Evolutionary conservation across 2,329 filamentous ascomycete genomes (phyloP).

Genomic region (Rutstroemia sp.): DNA sequence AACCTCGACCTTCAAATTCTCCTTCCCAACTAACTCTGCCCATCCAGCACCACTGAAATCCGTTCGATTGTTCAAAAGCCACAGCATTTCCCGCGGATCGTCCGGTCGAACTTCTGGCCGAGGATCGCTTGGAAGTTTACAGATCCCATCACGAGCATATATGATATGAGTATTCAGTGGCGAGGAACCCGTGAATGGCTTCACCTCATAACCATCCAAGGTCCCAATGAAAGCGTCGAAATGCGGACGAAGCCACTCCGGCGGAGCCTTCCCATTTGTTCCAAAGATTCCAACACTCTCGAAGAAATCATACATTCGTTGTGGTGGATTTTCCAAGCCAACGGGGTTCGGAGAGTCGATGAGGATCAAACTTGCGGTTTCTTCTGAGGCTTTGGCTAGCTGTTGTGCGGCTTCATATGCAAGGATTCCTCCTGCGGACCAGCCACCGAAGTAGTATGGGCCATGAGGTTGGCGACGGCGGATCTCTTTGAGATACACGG

Average conservation of each 20-base stretch:
- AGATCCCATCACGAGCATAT: constrained; percentile 67
- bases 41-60: constrained; percentile 63
- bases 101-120: constrained; percentile 52
- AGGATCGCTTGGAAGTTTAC: constrained; percentile 55
- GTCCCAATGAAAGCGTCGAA: constrained; percentile 60
- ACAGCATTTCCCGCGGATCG: constrained; percentile 48
- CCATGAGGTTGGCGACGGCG: not conserved
- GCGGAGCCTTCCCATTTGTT: constrained; percentile 40
- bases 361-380: constrained; percentile 50
- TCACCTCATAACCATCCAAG: constrained; percentile 60
- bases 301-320: constrained; percentile 47
- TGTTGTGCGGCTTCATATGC: not conserved
- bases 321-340: constrained; percentile 58
- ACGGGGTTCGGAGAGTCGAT: constrained; percentile 59
- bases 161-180: constrained; percentile 56
- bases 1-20: not conserved
- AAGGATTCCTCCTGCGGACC: constrained; percentile 1
- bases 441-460: constrained; percentile 1
- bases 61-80: constrained; percentile 63
- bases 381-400: constrained; percentile 34
- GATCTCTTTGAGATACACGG: not conserved
- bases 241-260: constrained; percentile 65
- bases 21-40: constrained; percentile 30
- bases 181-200: constrained; percentile 48
- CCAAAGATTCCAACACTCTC: constrained; percentile 63